phyloP scores from a whole-genome alignment of 1,284 basidiomycete species.

The Malassezia cuniculi region DNA sequence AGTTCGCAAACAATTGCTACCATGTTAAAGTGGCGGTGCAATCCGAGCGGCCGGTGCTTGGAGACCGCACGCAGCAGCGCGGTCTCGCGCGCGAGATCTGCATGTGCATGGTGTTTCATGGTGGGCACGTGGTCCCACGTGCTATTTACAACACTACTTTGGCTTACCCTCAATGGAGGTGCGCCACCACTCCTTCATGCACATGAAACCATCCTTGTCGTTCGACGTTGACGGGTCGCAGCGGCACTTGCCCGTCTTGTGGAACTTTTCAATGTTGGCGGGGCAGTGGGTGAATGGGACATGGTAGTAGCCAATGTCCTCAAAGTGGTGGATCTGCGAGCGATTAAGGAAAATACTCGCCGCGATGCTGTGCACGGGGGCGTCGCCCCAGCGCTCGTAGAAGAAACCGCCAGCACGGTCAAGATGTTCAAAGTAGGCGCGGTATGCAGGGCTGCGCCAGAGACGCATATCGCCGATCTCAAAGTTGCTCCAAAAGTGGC shows the following conservation, averaged over 20 bases:
- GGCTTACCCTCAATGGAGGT: slow-evolving; percentile 23
- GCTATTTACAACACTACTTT: slow-evolving; percentile 9
- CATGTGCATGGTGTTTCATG: too few species aligned
- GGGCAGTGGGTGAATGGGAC: slow-evolving; percentile 33
- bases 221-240: slow-evolving; percentile 33
- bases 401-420: slow-evolving; percentile 59
- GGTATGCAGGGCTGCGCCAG: slow-evolving; percentile 64
- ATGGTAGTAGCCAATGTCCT: slow-evolving; percentile 39
- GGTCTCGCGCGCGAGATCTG: slow-evolving; percentile 6
- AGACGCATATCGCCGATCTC: slow-evolving; percentile 65
- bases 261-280: slow-evolving; percentile 25
- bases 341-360: slow-evolving; percentile 30
- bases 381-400: slow-evolving; percentile 64
- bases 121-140: neutral
- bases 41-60: slow-evolving; percentile 25
- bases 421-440: slow-evolving; percentile 62
- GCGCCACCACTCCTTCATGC: slow-evolving; percentile 31
- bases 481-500: slow-evolving; percentile 56
- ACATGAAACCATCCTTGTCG: slow-evolving; percentile 29
- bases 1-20: slow-evolving; percentile 22
- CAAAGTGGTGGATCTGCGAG: slow-evolving; percentile 28
- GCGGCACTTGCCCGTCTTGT: slow-evolving; percentile 33
- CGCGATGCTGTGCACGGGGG: slow-evolving; percentile 49
- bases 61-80: slow-evolving; percentile 31
- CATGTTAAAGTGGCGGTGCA: slow-evolving; percentile 36